Evolutionary conservation across 1,139 yeast genomes (phyloP), one percentile per base, ranked within the genome.

Genomic region (Scheffersomyces segobiensis): DNA sequence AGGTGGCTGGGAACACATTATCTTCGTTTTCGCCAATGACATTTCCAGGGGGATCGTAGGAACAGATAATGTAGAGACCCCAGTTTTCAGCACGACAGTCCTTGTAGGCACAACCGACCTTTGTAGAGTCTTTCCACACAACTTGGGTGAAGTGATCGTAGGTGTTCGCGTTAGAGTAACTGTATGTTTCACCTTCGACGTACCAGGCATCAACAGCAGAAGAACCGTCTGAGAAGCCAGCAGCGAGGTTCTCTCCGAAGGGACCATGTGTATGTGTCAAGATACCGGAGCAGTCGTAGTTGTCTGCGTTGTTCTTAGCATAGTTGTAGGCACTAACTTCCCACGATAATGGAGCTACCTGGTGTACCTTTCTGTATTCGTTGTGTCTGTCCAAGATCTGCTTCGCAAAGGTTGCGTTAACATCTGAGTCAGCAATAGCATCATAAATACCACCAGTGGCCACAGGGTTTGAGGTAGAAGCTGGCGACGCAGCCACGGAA

Each of bases 101-200:
- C 63, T 79, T 76, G 71, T 79, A 78, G 59, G 91, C 97, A 78
- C 97, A 92, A 50, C 97, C 97, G 21, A 92, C 73, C 71, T 84
- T 73, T 50, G 87, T 81, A 59, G 93, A 77, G 46, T 77, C 74
- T 73, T 87, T 87, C 97, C 97, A 92, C 55, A 92, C 88, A 62
- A 92, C 83, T 75, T 90, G 96, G 52, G 97, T 91, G 80, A 91
- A 92, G 76, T 92, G 97, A 63, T 90, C 88, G 60, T 87, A 76
- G 21, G 67, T 62, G 53, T 66, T 66, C 42, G 76, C 71, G 22
- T 72, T 54, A 12, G 24, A 39, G 59, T 65, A 70, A 56, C 62
- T 57, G 57, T 63, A 69, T 14, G 66, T 58, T 19, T 55, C 55
- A 2, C 70, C 71, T 57, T 70, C 73, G 12, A 61, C 68, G 59